Conservation (phyloP, 2,329 filamentous ascomycete genomes). For the Blastomyces gilchristii region DNA sequence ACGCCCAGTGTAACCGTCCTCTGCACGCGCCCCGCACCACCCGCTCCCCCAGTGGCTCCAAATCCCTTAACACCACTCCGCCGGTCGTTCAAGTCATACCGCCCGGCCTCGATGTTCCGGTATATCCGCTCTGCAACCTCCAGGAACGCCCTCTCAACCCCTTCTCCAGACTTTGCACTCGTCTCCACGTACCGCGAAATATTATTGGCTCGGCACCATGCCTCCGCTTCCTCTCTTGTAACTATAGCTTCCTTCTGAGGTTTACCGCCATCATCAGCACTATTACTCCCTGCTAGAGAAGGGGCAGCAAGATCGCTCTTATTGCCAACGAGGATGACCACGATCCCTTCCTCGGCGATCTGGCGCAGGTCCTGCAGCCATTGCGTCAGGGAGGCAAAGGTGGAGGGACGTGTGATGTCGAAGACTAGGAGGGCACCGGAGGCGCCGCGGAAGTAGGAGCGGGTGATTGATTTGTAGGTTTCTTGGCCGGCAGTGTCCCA, state of each 20-base stretch:
- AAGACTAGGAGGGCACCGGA: constrained; percentile 78
- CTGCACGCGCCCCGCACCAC: constrained; percentile 22
- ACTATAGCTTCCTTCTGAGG: constrained; percentile 44
- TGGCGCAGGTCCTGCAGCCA: constrained; percentile 91
- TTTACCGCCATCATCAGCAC: constrained; percentile 17
- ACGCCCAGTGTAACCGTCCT: constrained; percentile 37
- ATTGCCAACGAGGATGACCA: constrained; percentile 90
- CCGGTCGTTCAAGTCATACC: constrained; percentile 88
- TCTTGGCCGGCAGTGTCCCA: constrained; percentile 98
- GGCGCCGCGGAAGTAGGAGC: constrained; percentile 83
- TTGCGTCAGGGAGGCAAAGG: constrained; percentile 77
- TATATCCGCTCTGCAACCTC: constrained; percentile 93
- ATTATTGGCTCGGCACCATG: constrained; percentile 77
- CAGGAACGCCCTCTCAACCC: constrained; percentile 86
- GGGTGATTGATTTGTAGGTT: constrained; percentile 92
- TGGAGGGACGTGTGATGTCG: constrained; percentile 76
- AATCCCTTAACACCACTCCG: constrained; percentile 76
- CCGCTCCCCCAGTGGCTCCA: constrained; percentile 30
- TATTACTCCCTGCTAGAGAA: constrained; percentile 24
- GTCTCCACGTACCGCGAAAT: constrained; percentile 94
- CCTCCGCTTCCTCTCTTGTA: constrained; percentile 69
- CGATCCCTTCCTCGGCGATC: constrained; percentile 91
- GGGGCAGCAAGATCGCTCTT: constrained; percentile 68
- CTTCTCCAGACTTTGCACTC: constrained; percentile 87
- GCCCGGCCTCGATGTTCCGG: constrained; percentile 89